phyloP scores from a whole-genome alignment of 306 rosid genomes.

The Rosa persica region DNA sequence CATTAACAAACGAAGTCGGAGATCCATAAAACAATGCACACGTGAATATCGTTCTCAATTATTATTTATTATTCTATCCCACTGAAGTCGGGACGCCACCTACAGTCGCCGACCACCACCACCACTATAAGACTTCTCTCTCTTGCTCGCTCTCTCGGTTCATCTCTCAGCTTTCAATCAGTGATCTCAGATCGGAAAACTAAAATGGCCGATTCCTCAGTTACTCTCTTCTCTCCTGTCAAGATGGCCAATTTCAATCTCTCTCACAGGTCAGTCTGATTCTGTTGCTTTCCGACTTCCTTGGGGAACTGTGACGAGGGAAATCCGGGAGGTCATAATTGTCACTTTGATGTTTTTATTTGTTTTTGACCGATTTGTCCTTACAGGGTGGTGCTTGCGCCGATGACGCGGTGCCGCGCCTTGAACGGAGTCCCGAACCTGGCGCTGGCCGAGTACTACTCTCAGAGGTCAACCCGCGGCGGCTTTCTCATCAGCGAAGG shows the following conservation, averaged over 20 bases:
- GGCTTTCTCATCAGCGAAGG: slow-evolving; percentile 60
- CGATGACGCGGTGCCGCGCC: slow-evolving; percentile 63
- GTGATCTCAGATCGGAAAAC: background rate
- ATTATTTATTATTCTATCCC: background rate
- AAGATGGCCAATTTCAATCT: slow-evolving; percentile 64
- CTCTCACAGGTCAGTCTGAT: slow-evolving; percentile 59
- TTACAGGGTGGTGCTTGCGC: slow-evolving; percentile 60
- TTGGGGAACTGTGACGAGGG: background rate
- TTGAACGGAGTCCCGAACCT: slow-evolving; percentile 42
- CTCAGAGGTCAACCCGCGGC: slow-evolving; percentile 48
- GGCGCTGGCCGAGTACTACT: slow-evolving; percentile 47
- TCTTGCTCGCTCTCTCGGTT: background rate
- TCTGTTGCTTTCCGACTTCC: background rate
- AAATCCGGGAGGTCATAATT: background rate
- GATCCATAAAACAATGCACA: background rate
- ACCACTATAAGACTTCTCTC: background rate
- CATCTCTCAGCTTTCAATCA: background rate
- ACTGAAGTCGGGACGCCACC: background rate
- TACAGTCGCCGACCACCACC: background rate
- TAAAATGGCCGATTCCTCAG: slow-evolving; percentile 41
- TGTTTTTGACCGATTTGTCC: slow-evolving; percentile 11
- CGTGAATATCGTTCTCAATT: background rate
- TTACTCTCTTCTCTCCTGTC: slow-evolving; percentile 59
- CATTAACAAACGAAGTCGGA: background rate
- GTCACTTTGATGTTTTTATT: background rate